These are phyloP conservation scores for Ustilago nuda DNA, from an alignment of 1,284 basidiomycete species.

Conservation along the genomic window DNA sequence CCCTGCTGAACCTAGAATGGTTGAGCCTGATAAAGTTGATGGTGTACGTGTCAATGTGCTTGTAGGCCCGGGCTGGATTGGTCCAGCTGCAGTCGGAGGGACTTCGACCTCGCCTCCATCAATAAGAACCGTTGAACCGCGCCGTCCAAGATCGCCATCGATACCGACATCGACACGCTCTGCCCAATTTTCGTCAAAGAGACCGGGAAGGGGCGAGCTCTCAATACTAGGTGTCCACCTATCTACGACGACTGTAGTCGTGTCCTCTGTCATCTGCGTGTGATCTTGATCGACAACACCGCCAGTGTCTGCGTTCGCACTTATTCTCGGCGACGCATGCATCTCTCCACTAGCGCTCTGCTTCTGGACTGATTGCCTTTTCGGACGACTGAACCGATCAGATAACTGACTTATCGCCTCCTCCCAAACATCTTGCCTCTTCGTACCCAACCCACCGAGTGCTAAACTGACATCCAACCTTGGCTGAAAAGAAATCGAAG, in stretches of 20 bases:
- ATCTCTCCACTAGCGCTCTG: no score
- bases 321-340: background rate
- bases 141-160: slow-evolving; percentile 30
- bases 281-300: background rate
- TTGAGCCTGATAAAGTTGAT: background rate
- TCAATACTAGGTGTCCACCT: background rate
- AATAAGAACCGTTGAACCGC: slow-evolving; percentile 2
- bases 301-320: background rate
- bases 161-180: slow-evolving; percentile 21
- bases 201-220: slow-evolving; percentile 20
- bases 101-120: background rate
- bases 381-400: background rate
- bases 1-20: slow-evolving; percentile 6
- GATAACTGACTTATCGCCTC: slow-evolving; percentile 22
- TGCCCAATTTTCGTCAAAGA: slow-evolving; percentile 36
- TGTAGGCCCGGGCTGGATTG: background rate
- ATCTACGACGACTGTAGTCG: background rate
- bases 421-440: slow-evolving; percentile 21
- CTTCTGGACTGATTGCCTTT: background rate
- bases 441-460: background rate
- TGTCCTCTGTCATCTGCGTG: background rate
- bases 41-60: background rate
- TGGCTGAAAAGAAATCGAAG: background rate
- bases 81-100: background rate
- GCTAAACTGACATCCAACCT: background rate